phyloP scores from a whole-genome alignment of 768 basidiomycete genomes.

The Dentipellis sp. region DNA sequence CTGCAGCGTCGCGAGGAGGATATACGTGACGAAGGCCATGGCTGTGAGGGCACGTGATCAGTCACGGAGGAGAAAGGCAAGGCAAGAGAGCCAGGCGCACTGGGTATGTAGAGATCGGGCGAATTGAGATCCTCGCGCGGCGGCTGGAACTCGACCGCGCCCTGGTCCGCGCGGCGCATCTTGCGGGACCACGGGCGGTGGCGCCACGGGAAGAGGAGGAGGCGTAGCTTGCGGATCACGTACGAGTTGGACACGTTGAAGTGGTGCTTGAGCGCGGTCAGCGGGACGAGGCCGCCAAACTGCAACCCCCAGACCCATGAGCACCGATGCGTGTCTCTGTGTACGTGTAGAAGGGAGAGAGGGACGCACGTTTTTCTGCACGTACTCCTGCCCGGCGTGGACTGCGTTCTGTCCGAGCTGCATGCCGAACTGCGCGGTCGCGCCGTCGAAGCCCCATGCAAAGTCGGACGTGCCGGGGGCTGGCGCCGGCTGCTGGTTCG shows the following conservation, averaged over 20 bases:
- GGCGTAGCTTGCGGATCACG: slow-evolving; percentile 78
- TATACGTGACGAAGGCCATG: slow-evolving; percentile 95
- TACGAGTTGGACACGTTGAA: slow-evolving; percentile 97
- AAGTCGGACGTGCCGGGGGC: slow-evolving; percentile 33
- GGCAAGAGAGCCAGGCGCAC: slow-evolving; percentile 34
- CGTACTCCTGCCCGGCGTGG: slow-evolving; percentile 89
- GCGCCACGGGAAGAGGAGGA: slow-evolving; percentile 93
- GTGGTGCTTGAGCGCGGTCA: slow-evolving; percentile 73
- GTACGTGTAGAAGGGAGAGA: neutral
- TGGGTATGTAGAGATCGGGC: slow-evolving; percentile 94
- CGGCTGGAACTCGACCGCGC: slow-evolving; percentile 69
- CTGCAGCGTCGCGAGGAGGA: slow-evolving; percentile 79
- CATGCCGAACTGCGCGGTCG: slow-evolving; percentile 93
- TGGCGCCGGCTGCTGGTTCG: neutral
- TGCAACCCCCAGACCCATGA: slow-evolving; percentile 21
- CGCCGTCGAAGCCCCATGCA: slow-evolving; percentile 84
- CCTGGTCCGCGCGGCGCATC: slow-evolving; percentile 51
- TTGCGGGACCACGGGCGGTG: slow-evolving; percentile 83
- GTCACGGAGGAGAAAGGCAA: neutral
- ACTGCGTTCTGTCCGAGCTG: slow-evolving; percentile 90
- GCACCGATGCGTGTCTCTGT: neutral
- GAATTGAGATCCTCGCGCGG: slow-evolving; percentile 93
- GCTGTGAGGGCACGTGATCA: slow-evolving; percentile 31
- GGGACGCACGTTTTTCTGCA: slow-evolving; percentile 79
- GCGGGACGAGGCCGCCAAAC: slow-evolving; percentile 76